Conservation (phyloP, 2,329 filamentous ascomycete genomes). For the Xylaria multiplex region DNA sequence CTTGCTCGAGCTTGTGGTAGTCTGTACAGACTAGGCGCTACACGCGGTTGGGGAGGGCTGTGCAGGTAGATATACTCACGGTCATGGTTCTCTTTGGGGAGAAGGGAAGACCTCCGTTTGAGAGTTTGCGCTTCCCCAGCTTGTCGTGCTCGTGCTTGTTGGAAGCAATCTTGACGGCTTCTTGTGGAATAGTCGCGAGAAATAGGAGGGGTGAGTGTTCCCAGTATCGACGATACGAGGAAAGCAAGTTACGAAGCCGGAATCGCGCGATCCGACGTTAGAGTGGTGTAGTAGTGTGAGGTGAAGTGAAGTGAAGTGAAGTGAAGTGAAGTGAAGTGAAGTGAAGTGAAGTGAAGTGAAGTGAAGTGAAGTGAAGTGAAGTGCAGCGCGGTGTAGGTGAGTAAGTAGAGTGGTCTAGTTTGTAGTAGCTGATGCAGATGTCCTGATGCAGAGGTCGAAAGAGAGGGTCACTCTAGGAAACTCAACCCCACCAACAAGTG, state of each 20-base stretch:
- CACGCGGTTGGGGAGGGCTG: not conserved
- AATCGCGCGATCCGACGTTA: not conserved
- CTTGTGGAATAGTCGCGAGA: slow-evolving; percentile 18
- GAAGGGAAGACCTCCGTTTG: slow-evolving; percentile 66
- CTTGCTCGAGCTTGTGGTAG: slow-evolving; percentile 25
- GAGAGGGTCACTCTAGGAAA: slow-evolving; percentile 16
- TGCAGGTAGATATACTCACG: slow-evolving; percentile 56
- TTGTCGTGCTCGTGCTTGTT: slow-evolving; percentile 53
- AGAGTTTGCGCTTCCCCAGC: slow-evolving; percentile 75
- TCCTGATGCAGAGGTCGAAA: not conserved
- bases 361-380: not conserved
- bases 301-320: not conserved
- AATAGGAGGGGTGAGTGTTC: not conserved
- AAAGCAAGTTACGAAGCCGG: not conserved
- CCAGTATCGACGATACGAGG: not conserved
- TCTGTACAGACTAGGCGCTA: not conserved
- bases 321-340: not conserved
- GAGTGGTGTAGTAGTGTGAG: not conserved
- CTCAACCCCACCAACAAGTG: slow-evolving; percentile 29
- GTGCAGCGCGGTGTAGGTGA: not conserved
- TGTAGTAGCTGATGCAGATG: not conserved
- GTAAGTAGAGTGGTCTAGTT: not conserved
- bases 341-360: not conserved
- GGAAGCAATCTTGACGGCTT: slow-evolving; percentile 38
- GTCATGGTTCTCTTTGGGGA: slow-evolving; percentile 70